Evolutionary conservation across 148 eudicot species (phyloP), one percentile per base, ranked within the genome.

Genomic region (Rhododendron kiyosumense): DNA sequence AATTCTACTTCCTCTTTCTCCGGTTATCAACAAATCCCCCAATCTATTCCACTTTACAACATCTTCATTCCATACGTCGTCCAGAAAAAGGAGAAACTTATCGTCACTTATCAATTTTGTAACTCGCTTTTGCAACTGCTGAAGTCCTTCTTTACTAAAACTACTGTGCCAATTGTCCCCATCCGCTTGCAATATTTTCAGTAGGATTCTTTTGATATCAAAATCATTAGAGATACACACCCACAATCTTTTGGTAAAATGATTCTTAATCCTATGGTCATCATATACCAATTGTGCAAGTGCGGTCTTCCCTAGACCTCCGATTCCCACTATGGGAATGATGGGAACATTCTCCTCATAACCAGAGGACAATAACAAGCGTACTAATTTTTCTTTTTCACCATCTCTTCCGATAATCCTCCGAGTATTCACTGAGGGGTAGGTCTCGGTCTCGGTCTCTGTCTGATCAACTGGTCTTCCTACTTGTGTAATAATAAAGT

Each of bases 291-390:
- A 20, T 41, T 85, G 86, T 8, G 90, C 89, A 5, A 91, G 83
- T 9, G 84, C 32, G 17, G 88, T 89, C 51, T 90, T 89, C 24
- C 89, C 92, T 26, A 90, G 73, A 32, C 91, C 91, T 12, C 89
- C 88, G 2, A 89, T 17, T 18, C 91, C 89, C 24, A 88, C 49
- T 4, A 89, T 74, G 13, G 90, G 88, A 71, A 89, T 38, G 8
- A 91, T 88, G 3, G 81, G 24, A 12, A 84, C 14, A 52, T 49
- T 4, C 11, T 28, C 51, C 51, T 59, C 54, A 28, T 76, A 14
- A 10, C 6, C 28, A 30, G 32, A 4, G n/a, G 63, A n/a, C n/a
- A 28, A 8, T 61, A 38, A 38, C 41, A 4, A 38, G 41, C 41
- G 0, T 38, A 38, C 41, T 38, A 38, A 38, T 38, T 38, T 32